Evolutionary conservation across 768 basidiomycete genomes (phyloP), one percentile per base, ranked within the genome.

Genomic region (Hemileccinum impolitum): DNA sequence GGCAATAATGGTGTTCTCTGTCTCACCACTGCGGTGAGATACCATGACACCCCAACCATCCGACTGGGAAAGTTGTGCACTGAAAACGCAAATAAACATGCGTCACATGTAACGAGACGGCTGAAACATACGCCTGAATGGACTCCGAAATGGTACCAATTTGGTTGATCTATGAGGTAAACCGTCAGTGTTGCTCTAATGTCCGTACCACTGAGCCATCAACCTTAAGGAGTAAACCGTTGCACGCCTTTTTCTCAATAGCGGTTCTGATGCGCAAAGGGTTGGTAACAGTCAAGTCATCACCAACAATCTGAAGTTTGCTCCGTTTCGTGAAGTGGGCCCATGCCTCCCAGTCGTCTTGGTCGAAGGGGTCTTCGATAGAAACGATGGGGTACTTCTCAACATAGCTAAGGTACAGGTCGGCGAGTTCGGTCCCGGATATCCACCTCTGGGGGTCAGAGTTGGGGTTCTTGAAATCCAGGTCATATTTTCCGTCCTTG

Each of bases 301-400:
- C 95, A 62, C 91, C 91, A 55, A 94, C 92, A 56, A 94, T 87
- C 74, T 95, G 93, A 68, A 94, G 87, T 19, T 79, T 78, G 62
- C 84, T 79, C 54, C 81, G 71, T 61, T 75, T 71, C 60, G 89
- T 96, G 75, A 97, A 91, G 77, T 93, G 85, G 32, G 82, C 75
- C 96, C 96, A 99, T 36, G 94, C 92, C 68, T 92, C 93, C 92
- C 93, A 97, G 75, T 99, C 96, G 68, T 99, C 96, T 77, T 99
- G 94, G 72, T 98, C 95, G 74, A 99, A 99, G 69, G 96, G 95
- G 71, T 99, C 96, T 75, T 95, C 94, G 59, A 94, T 81, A 28
- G 92, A 94, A 49, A 91, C 82, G 57, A 97, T 98, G 52, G 94
- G 94, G 78, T 98, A 97, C 74, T 94, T 87, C 73, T 91, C 78